Conservation (phyloP, 495 filamentous ascomycete species). For the Cercophora newfieldiana region DNA sequence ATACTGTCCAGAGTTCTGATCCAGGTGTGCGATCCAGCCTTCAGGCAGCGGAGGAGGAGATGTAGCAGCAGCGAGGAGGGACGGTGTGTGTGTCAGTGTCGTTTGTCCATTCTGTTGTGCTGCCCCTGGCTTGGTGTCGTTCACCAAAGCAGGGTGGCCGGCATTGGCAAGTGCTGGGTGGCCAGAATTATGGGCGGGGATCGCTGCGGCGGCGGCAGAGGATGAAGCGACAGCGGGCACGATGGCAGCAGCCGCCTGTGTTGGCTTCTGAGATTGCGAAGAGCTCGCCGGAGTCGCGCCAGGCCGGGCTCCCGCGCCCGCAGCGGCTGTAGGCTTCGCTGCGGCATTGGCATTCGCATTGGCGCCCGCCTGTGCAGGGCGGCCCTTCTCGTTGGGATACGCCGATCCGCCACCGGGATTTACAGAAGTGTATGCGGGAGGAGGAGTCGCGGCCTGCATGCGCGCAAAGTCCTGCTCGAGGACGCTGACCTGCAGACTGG, state of each 20-base stretch:
- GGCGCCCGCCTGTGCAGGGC: slow-evolving; percentile 42
- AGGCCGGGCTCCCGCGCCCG: not conserved
- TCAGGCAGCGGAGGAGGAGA: slow-evolving; percentile 92
- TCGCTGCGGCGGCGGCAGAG: slow-evolving; percentile 50
- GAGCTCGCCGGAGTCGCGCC: slow-evolving; percentile 27
- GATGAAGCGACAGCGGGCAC: slow-evolving; percentile 25
- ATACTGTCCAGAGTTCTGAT: slow-evolving; percentile 93
- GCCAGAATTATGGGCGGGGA: slow-evolving; percentile 44
- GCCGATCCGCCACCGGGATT: slow-evolving; percentile 50
- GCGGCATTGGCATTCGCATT: slow-evolving; percentile 35
- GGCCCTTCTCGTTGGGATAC: slow-evolving; percentile 80
- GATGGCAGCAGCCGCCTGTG: not conserved
- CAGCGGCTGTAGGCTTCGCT: slow-evolving; percentile 19
- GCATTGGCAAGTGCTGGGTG: slow-evolving; percentile 89
- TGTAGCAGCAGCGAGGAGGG: slow-evolving; percentile 61
- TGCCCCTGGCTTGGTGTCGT: slow-evolving; percentile 55
- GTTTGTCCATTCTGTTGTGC: slow-evolving; percentile 44
- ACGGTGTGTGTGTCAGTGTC: slow-evolving; percentile 47
- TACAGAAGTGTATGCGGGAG: slow-evolving; percentile 88
- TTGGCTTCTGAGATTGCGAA: slow-evolving; percentile 32
- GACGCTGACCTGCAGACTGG: slow-evolving; percentile 54
- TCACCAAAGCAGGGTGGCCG: slow-evolving; percentile 7
- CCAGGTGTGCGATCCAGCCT: slow-evolving; percentile 97
- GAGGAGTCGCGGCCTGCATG: slow-evolving; percentile 83
- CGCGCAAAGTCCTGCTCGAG: slow-evolving; percentile 86